Conservation (phyloP, 495 filamentous ascomycete species). For the Penicillium diatomitis region DNA sequence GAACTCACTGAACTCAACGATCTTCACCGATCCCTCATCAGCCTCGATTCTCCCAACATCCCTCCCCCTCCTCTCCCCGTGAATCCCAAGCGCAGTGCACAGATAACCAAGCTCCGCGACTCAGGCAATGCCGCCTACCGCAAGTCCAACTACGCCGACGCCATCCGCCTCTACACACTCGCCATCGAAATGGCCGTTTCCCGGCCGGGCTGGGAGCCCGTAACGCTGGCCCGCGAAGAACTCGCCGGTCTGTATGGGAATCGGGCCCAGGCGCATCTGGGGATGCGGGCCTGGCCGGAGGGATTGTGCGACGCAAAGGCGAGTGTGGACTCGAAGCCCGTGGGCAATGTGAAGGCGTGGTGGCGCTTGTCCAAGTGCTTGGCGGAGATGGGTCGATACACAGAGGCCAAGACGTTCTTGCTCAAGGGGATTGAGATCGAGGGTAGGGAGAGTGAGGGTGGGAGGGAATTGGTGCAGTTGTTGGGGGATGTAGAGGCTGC, state of each 20-base stretch:
- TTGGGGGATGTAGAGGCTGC: slow-evolving; percentile 57
- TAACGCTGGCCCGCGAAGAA: slow-evolving; percentile 73
- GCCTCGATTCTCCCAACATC: slow-evolving; percentile 41
- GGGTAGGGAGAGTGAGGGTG: slow-evolving; percentile 53
- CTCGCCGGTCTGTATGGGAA: slow-evolving; percentile 70
- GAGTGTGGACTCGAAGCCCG: slow-evolving; percentile 80
- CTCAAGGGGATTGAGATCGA: slow-evolving; percentile 72
- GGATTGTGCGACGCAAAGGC: slow-evolving; percentile 73
- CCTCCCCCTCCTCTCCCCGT: slow-evolving; percentile 74
- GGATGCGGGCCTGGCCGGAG: slow-evolving; percentile 67
- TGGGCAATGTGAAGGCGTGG: slow-evolving; percentile 89
- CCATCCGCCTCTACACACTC: slow-evolving; percentile 69
- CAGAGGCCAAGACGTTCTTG: slow-evolving; percentile 73
- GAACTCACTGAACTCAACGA: slow-evolving; percentile 64
- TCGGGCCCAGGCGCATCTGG: slow-evolving; percentile 85
- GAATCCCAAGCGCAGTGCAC: slow-evolving; percentile 75
- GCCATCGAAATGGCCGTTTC: slow-evolving; percentile 80
- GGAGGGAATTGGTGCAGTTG: slow-evolving; percentile 54
- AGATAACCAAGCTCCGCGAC: slow-evolving; percentile 86
- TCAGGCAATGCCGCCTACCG: slow-evolving; percentile 72
- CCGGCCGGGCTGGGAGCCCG: slow-evolving; percentile 81
- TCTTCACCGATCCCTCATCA: slow-evolving; percentile 63
- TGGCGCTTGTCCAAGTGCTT: slow-evolving; percentile 76
- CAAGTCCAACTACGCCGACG: slow-evolving; percentile 63
- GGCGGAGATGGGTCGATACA: slow-evolving; percentile 79